Percentiles rank a stretch among this genome's conserved stretches.
These are phyloP conservation scores for Aspergillus asperescens DNA, from an alignment of 495 filamentous ascomycete species.

Conservation along the genomic window DNA sequence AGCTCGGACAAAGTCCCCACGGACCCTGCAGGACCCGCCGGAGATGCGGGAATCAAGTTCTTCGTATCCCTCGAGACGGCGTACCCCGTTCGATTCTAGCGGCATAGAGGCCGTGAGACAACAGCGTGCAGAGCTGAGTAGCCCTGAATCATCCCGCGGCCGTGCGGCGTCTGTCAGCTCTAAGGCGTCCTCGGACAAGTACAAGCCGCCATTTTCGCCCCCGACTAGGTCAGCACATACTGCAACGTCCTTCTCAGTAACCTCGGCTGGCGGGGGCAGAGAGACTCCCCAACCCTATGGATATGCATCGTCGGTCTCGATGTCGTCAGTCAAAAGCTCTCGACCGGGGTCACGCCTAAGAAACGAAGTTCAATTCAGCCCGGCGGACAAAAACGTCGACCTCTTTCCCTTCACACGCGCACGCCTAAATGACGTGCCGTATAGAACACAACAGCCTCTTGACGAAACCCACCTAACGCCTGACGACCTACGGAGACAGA, in stretches of 20 bases:
- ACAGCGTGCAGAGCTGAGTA: conserved; percentile 53
- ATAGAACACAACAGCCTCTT: conserved; percentile 57
- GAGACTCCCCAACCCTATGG: conserved; percentile 40
- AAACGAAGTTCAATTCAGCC: conserved; percentile 70
- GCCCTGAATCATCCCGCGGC: conserved; percentile 60
- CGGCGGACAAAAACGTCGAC: conserved; percentile 55
- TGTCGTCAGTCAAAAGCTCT: conserved; percentile 60
- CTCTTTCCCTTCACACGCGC: conserved; percentile 63
- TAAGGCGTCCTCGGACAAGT: conserved; percentile 43
- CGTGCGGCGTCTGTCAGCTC: conserved; percentile 58
- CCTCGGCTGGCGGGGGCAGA: conserved; percentile 27
- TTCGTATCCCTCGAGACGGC: conserved; percentile 22
- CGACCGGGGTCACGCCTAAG: conserved; percentile 66
- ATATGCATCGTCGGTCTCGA: conserved; percentile 52
- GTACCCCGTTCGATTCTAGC: conserved; percentile 41
- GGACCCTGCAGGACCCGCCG: conserved; percentile 34
- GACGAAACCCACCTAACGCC: conserved; percentile 65
- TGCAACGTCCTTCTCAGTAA: conserved; percentile 43
- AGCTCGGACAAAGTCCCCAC: conserved; percentile 27
- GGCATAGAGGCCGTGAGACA: conserved; percentile 42
- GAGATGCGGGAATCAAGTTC: conserved; percentile 28
- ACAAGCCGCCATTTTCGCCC: conserved; percentile 34
- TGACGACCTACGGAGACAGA: conserved; percentile 81
- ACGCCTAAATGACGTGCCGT: conserved; percentile 74
- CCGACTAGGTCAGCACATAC: conserved; percentile 42